Evolutionary conservation across 306 rosid genomes (phyloP).

Genomic region (Alnus glutinosa): DNA sequence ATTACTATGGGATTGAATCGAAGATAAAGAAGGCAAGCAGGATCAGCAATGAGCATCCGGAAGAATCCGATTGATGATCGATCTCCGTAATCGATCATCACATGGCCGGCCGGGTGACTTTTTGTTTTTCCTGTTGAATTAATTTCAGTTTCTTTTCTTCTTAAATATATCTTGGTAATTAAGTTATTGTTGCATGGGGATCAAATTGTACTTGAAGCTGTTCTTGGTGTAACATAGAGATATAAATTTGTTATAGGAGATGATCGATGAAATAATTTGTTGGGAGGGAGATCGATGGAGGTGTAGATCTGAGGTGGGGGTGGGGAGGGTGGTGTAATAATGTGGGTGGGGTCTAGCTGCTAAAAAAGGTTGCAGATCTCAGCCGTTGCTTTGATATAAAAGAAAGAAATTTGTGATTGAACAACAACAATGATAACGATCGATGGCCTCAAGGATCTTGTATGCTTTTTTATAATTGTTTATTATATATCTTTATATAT

Average conservation of each 20-base stretch:
- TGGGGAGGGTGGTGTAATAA: conserved; percentile 34
- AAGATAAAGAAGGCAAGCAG: conserved; percentile 41
- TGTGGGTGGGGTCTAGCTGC: conserved; percentile 39
- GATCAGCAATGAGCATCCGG: conserved; percentile 18
- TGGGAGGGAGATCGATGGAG: neutral
- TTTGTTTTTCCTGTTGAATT: neutral
- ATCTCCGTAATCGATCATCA: conserved; percentile 13
- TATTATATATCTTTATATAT: neutral
- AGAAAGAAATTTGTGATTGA: conserved; percentile 23
- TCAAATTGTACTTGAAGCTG: neutral
- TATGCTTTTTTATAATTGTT: neutral
- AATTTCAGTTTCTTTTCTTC: neutral
- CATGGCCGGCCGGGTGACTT: conserved; percentile 21
- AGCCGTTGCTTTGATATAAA: conserved; percentile 21
- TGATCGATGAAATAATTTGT: conserved; percentile 1
- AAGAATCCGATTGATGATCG: conserved; percentile 43
- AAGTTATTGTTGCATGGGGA: conserved; percentile 10
- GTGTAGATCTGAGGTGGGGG: conserved; percentile 25
- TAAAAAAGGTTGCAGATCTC: conserved; percentile 39
- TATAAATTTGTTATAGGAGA: conserved; percentile 23
- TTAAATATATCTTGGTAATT: neutral
- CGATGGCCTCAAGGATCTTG: conserved; percentile 25
- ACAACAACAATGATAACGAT: conserved; percentile 25
- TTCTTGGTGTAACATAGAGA: conserved; percentile 42
- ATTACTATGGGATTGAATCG: conserved; percentile 54